Percentiles rank a stretch among this genome's conserved stretches.
Evolutionary conservation across 169 alveolate species (phyloP).

Genomic region (Cryptosporidium ubiquitum): DNA sequence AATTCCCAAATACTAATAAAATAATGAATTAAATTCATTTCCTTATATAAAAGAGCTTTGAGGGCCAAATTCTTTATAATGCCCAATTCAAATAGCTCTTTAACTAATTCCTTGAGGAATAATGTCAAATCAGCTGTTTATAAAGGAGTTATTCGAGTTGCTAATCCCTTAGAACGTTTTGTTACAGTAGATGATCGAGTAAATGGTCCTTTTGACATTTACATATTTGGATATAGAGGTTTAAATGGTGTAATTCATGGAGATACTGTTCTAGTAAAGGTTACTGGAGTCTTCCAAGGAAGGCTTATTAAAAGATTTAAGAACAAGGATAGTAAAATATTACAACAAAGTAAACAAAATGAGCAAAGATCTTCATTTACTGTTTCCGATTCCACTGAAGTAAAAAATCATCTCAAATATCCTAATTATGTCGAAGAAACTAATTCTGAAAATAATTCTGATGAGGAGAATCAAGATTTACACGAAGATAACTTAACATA

Average conservation of each 20-base stretch:
- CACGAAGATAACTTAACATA: too few species aligned
- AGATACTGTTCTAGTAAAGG: conserved; percentile 6
- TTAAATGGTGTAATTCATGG: not conserved
- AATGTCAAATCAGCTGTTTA: not conserved
- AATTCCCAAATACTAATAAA: not conserved
- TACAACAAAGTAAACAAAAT: too few species aligned
- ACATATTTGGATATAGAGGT: not conserved
- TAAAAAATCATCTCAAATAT: not conserved
- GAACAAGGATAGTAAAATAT: not conserved
- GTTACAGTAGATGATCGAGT: not conserved
- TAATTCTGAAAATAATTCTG: not conserved
- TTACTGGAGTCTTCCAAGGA: not conserved
- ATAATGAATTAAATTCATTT: not conserved
- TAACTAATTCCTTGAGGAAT: not conserved
- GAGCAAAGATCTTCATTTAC: not conserved
- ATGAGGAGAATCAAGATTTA: too few species aligned
- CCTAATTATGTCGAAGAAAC: not conserved
- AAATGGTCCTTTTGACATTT: conserved; percentile 3
- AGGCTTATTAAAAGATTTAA: not conserved
- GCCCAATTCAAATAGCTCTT: not conserved
- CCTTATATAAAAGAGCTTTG: not conserved
- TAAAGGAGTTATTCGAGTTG: conserved; percentile 13
- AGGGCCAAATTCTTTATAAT: too few species aligned
- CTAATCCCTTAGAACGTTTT: conserved; percentile 5
- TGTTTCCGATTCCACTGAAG: not conserved